Conservation (phyloP, 176 grass and related monocot species). For the Dendrocalamus sinicus region DNA sequence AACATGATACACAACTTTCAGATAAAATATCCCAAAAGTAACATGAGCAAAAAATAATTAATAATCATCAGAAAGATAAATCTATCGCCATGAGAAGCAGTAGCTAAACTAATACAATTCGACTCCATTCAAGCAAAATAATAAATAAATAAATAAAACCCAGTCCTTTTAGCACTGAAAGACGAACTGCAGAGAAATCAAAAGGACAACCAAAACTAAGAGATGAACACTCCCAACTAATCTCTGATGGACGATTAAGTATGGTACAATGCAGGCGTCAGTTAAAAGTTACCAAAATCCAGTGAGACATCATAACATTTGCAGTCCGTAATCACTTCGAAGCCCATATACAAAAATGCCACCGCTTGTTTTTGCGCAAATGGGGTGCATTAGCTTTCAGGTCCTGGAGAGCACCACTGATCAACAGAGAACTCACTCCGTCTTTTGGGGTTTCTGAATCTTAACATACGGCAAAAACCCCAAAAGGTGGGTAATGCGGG, state of each 20-base stretch:
- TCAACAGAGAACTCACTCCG: conserved; percentile 53
- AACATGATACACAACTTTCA: background rate
- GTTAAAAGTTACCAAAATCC: conserved; percentile 61
- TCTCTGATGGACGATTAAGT: conserved; percentile 48
- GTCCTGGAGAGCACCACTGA: conserved; percentile 38
- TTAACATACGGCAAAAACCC: conserved; percentile 80
- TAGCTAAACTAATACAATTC: conserved; percentile 42
- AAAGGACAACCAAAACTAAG: conserved; percentile 34
- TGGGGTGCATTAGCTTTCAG: conserved; percentile 31
- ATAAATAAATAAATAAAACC: conserved; percentile 48
- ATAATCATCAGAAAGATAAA: conserved; percentile 9
- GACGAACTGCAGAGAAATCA: conserved; percentile 26
- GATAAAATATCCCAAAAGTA: background rate
- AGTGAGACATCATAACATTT: conserved; percentile 57
- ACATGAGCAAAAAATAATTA: conserved; percentile 23
- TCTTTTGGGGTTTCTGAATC: conserved; percentile 76
- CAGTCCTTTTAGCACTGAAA: conserved; percentile 35
- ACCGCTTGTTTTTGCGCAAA: conserved; percentile 35
- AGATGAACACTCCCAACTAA: conserved; percentile 46
- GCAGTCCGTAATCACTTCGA: conserved; percentile 60
- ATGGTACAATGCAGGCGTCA: conserved; percentile 71
- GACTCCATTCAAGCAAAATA: conserved; percentile 37
- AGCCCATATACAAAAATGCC: conserved; percentile 62
- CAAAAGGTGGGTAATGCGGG: conserved; percentile 51
- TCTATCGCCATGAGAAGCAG: conserved; percentile 31